Base-by-base conservation (phyloP, 2,329 filamentous ascomycete genomes). In the Akanthomyces muscarius region DNA sequence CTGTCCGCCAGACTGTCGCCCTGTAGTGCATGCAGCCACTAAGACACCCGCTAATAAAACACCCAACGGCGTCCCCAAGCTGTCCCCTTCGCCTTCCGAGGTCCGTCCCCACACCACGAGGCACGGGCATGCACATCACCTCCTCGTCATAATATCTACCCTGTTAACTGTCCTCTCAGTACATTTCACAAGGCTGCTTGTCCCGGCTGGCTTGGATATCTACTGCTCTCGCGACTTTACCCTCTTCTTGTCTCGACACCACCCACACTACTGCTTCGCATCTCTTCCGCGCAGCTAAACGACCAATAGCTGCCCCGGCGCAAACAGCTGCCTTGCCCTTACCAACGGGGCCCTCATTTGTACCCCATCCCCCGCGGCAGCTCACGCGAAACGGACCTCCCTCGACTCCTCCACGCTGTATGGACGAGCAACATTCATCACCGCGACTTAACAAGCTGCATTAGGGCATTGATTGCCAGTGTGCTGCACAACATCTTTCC, bases 81-180 rank as follows among this genome's bases (percentile, higher is more conserved):
- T 52, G 45, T 30, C 28, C 28, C 28, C 13, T 53, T 30, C n/a
- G 16, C 51, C 33, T 53, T 57, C 54, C 54, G 25, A 47, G 54
- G 42, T 57, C 54, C 42, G 42, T 57, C 54, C 42, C 54, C 54
- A 57, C 54, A 47, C 42, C 16, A 36, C 28, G 28, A 30, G 44
- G 23, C 38, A 28, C 38, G 36, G 36, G 6, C 13, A 18, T 25
- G 52, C 36, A 11, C 18, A 30, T 56, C 10, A n/a, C 16, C 54
- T 47, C 21, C 23, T 54, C 54, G 54, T 57, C 42, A 57, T 57
- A 47, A 45, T 57, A 57, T 36, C 41, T 45, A 51, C 28, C 28
- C 10, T 13, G 10, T 7, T 33, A 33, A 7, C 30, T 51, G 33
- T 28, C 54, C 18, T 4, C 7, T 33, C 28, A 57, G 54, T 28